These are phyloP conservation scores for Strobilomyces confusus DNA, from an alignment of 768 basidiomycete genomes.

Conservation along the genomic window DNA sequence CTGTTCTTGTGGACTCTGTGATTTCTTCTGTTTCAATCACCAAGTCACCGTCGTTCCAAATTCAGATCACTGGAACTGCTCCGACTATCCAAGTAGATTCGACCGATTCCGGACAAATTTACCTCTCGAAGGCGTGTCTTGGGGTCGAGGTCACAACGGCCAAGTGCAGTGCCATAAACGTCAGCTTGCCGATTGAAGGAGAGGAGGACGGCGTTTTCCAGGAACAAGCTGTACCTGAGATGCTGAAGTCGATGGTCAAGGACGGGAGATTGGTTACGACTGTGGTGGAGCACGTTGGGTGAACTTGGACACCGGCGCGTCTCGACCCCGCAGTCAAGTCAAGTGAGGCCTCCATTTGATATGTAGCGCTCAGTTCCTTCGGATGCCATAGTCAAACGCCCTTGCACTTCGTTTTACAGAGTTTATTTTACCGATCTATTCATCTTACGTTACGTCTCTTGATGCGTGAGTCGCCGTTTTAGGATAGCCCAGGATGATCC, in stretches of 20 bases:
- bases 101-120: constrained; percentile 94
- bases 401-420: too few relatives aligned
- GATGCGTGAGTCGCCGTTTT: too few relatives aligned
- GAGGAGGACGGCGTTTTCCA: constrained; percentile 91
- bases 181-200: constrained; percentile 78
- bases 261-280: constrained; percentile 83
- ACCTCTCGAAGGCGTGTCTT: constrained; percentile 80
- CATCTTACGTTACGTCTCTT: too few relatives aligned
- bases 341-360: too few relatives aligned
- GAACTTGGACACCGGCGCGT: too few relatives aligned
- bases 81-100: constrained; percentile 94
- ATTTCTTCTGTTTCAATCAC: constrained; percentile 90
- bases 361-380: too few relatives aligned
- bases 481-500: too few relatives aligned
- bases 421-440: too few relatives aligned
- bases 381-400: too few relatives aligned
- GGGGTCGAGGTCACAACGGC: constrained; percentile 86
- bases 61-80: constrained; percentile 86
- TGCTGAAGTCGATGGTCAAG: constrained; percentile 82
- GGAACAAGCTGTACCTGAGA: constrained; percentile 91
- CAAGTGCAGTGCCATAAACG: constrained; percentile 91
- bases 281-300: constrained; percentile 83
- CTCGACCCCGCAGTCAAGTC: too few relatives aligned
- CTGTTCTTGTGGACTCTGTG: constrained; percentile 85
- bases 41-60: constrained; percentile 85